Evolutionary conservation across 2,329 filamentous ascomycete genomes (phyloP), one percentile per base, ranked within the genome.

Genomic region (Hypoxylon sp.): DNA sequence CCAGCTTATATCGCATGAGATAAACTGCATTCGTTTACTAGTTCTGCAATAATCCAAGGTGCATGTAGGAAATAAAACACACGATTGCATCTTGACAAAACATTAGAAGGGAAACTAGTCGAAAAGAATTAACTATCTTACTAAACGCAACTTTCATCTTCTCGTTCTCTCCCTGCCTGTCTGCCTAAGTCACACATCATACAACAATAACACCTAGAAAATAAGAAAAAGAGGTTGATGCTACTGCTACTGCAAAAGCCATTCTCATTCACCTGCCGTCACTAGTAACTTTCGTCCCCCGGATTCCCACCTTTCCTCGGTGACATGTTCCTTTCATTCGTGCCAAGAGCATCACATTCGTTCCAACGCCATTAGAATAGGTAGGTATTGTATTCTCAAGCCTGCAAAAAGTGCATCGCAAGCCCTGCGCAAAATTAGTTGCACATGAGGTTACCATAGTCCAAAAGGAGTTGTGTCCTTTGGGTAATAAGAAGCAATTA

Each of bases 81-180:
- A 12, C 16, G 16, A 11, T 11, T 23, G 2, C 5, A 23, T 29
- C 12, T 2, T 12, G 2, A 19, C 16, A 13, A 13, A 25, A 12
- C 7, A 7, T 4, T 13, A 20, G 23, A 54, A 48, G 13, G 19
- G 26, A 57, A 51, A 55, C 30, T n/a, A 26, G 21, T 55, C 21
- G 46, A 55, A 56, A 58, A n/a, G n/a, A n/a, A n/a, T n/a, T 58
- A 55, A 55, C 51, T 55, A 55, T 46, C 55, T 29, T 58, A 55
- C 47, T 51, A 52, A 44, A 15, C 25, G 41, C 43, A 51, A 47
- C 21, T 20, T 29, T 29, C 11, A 13, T 19, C 20, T 29, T 13
- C 41, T 15, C 20, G 17, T 13, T 36, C 41, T 5, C 6, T 17
- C 32, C 20, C 17, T 11, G 9, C 31, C 26, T 38, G 19, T 27